These are phyloP conservation scores for Chaetomium strumarium DNA, from an alignment of 2,329 filamentous ascomycete genomes.

Conservation along the genomic window DNA sequence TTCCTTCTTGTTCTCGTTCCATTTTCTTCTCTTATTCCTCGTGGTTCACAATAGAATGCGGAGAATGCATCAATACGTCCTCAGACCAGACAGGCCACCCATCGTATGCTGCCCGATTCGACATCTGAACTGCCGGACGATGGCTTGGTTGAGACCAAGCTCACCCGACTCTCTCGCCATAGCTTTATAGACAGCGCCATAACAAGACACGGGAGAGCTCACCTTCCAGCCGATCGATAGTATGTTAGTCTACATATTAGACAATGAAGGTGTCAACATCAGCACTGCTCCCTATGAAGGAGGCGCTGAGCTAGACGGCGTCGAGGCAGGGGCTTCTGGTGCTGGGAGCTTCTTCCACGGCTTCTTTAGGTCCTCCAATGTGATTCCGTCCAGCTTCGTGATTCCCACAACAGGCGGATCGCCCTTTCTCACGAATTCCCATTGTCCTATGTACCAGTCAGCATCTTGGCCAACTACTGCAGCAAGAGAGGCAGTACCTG, in stretches of 20 bases:
- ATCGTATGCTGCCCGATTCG: too few species aligned
- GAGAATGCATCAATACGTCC: too few species aligned
- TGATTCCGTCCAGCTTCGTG: constrained; percentile 82
- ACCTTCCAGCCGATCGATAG: neutral
- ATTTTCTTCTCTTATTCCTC: too few species aligned
- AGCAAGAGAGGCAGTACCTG: constrained; percentile 48
- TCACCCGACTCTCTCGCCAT: too few species aligned
- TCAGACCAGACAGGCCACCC: too few species aligned
- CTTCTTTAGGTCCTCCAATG: constrained; percentile 74
- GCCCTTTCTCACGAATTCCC: constrained; percentile 90
- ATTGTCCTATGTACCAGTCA: constrained; percentile 52
- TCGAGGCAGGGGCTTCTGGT: constrained; percentile 24
- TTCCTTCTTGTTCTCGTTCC: too few species aligned
- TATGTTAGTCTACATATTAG: constrained; percentile 20
- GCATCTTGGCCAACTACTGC: neutral
- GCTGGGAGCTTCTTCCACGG: constrained; percentile 63
- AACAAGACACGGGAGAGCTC: neutral
- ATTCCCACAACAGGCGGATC: constrained; percentile 87
- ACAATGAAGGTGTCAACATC: constrained; percentile 4
- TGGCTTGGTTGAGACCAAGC: too few species aligned
- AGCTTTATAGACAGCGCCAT: neutral
- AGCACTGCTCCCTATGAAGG: constrained; percentile 27
- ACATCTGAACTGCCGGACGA: too few species aligned
- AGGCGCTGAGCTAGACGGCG: constrained; percentile 25
- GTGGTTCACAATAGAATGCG: too few species aligned